Percentiles rank a stretch among this genome's conserved stretches.
Evolutionary conservation across 495 filamentous ascomycete species (phyloP).

Genomic region (Letharia columbiana): DNA sequence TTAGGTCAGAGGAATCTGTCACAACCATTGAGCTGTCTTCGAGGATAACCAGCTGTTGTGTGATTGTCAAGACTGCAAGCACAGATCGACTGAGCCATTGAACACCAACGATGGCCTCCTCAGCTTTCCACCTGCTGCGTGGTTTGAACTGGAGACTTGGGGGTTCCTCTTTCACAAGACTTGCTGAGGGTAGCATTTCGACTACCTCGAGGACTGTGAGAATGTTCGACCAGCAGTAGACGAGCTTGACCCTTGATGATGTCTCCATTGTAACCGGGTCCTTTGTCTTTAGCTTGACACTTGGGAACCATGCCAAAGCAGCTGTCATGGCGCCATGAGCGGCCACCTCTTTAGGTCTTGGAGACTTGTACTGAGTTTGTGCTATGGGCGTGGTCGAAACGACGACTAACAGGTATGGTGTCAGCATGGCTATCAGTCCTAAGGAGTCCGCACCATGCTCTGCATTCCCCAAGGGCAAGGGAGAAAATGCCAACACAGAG

Average conservation of each 20-base stretch:
- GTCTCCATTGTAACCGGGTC: slow-evolving; percentile 43
- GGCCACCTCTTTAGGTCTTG: slow-evolving; percentile 80
- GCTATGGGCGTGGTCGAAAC: slow-evolving; percentile 94
- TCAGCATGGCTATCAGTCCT: slow-evolving; percentile 91
- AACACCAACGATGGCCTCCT: slow-evolving; percentile 92
- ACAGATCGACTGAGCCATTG: slow-evolving; percentile 97
- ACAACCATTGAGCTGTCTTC: slow-evolving; percentile 82
- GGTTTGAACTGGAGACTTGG: slow-evolving; percentile 70
- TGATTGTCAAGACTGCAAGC: slow-evolving; percentile 81
- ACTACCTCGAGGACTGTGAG: slow-evolving; percentile 85
- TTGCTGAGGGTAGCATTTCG: slow-evolving; percentile 54
- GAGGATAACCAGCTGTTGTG: slow-evolving; percentile 82
- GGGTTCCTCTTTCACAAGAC: slow-evolving; percentile 56
- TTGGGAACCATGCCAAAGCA: slow-evolving; percentile 94
- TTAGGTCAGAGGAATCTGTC: slow-evolving; percentile 88
- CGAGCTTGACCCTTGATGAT: slow-evolving; percentile 72
- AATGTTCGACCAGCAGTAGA: slow-evolving; percentile 96
- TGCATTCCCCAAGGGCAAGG: slow-evolving; percentile 83
- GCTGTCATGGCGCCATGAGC: slow-evolving; percentile 87
- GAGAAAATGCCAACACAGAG: slow-evolving; percentile 85
- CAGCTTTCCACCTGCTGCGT: slow-evolving; percentile 82
- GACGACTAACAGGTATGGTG: slow-evolving; percentile 89
- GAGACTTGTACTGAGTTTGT: slow-evolving; percentile 89
- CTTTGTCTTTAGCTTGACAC: slow-evolving; percentile 77
- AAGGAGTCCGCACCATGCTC: slow-evolving; percentile 80